Base-by-base conservation (phyloP, 202 grass and related monocot genomes). In the Setaria italica region DNA sequence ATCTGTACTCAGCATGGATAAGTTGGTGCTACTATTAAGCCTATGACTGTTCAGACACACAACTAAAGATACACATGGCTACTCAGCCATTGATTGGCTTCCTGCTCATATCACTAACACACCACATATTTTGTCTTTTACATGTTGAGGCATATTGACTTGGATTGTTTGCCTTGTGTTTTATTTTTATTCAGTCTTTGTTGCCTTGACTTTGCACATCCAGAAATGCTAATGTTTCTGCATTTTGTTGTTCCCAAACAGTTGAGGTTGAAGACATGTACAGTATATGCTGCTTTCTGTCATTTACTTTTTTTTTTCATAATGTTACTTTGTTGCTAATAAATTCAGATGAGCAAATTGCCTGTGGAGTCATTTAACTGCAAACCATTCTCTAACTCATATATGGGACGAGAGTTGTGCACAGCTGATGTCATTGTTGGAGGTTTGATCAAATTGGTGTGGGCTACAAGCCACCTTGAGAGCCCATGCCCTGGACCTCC, bases 301-400 rank as follows among this genome's bases (percentile, higher is more conserved):
- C 11, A 60, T 73, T 68, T 74, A 39, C 34, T 20, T 2, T 35
- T 25, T 53, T 21, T 17, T 9, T 33, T 66, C 63, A 62, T 13
- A 76, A 84, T 73, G 49, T 29, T 55, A 46, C 17, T 67, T 57
- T 43, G 25, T 69, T 59, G 74, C 6, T 67, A 54, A 59, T 64
- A 67, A 77, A 67, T 89, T 62, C 93, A 95, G 93, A 88, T 95
- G 86, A 92, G 90, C 72, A 95, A 89, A 63, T 48, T 95, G 69
- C 80, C 88, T 3, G 76, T 92, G 49, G 80, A 89, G 76, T 69
- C 76, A 76, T 92, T 92, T 82, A 67, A 74, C 16, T 9, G 58
- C 70, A 79, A 49, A 60, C 87, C 82, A 19, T 94, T 92, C 43
- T 50, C 39, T 33, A 84, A 85, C 53, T 85, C 90, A 35, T 37